Evolutionary conservation across 2,329 filamentous ascomycete genomes (phyloP).

Genomic region (Aspergillus jensenii): DNA sequence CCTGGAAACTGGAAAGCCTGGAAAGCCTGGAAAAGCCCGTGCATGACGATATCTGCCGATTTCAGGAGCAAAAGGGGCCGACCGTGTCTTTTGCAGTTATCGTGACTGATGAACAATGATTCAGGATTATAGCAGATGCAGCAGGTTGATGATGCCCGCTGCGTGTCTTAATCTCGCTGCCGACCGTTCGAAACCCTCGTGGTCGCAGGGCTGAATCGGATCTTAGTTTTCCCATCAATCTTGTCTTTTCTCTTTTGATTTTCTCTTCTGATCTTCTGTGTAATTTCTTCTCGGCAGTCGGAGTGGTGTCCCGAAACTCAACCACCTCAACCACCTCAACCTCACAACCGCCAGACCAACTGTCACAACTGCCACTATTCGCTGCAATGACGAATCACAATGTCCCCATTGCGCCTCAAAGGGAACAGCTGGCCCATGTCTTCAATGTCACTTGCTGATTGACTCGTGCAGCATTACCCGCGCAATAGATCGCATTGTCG

Average conservation of each 20-base stretch:
- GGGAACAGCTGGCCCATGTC: not conserved
- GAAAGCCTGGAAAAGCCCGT: not conserved
- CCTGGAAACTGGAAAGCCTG: too few relatives aligned
- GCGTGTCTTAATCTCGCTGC: not conserved
- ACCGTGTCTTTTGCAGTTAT: not conserved
- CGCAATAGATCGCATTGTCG: not conserved
- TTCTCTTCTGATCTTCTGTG: not conserved
- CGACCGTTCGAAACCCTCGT: not conserved
- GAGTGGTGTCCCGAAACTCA: slow-evolving; percentile 1
- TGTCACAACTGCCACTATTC: not conserved
- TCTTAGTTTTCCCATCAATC: slow-evolving; percentile 4
- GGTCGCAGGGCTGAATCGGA: slow-evolving; percentile 11
- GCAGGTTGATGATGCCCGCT: too few relatives aligned
- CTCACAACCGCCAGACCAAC: too few relatives aligned
- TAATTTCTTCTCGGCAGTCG: not conserved
- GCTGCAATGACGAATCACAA: not conserved
- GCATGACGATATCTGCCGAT: slow-evolving; percentile 1
- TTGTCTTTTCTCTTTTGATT: not conserved
- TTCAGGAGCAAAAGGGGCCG: not conserved
- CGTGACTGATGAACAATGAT: too few relatives aligned
- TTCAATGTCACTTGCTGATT: not conserved
- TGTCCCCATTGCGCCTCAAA: not conserved
- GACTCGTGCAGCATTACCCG: not conserved
- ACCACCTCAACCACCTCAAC: not conserved
- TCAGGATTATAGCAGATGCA: too few relatives aligned